Percentiles rank a stretch among this genome's conserved stretches.
These are phyloP conservation scores for Fraxinus xanthoxyloides DNA, from an alignment of 305 asterid species.

Conservation along the genomic window DNA sequence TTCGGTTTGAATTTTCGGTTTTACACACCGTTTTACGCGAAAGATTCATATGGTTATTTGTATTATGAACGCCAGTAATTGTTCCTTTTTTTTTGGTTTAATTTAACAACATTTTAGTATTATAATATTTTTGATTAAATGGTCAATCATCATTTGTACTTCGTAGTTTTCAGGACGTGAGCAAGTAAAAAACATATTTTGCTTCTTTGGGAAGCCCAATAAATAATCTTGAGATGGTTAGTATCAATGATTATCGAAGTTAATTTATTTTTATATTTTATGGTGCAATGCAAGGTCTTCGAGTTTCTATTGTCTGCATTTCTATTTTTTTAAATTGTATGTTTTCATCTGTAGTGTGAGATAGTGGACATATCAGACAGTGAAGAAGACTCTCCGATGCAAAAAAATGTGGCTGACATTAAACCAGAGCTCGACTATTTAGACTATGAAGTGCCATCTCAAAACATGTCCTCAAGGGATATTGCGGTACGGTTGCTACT, in stretches of 20 bases:
- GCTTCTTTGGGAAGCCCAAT: constrained; percentile 12
- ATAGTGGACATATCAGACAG: constrained; percentile 49
- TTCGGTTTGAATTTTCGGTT: background rate
- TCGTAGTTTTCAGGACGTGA: constrained; percentile 23
- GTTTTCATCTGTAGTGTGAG: constrained; percentile 34
- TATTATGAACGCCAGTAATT: background rate
- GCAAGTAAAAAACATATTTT: constrained; percentile 1
- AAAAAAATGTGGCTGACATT: constrained; percentile 31
- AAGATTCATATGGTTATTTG: background rate
- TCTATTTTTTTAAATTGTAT: background rate
- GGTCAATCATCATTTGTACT: background rate
- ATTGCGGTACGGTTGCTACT: constrained; percentile 37
- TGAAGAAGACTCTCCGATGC: constrained; percentile 38
- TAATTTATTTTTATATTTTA: constrained; percentile 10
- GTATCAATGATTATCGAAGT: constrained; percentile 5
- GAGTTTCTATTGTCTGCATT: background rate
- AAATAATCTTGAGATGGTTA: constrained; percentile 31
- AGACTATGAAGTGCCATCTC: constrained; percentile 37
- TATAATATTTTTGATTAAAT: background rate
- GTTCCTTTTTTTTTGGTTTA: background rate
- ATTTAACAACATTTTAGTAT: background rate
- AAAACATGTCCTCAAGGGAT: constrained; percentile 28
- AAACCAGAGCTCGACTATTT: constrained; percentile 53
- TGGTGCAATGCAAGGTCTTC: background rate
- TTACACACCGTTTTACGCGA: background rate